A percentile compares a stretch with the other conserved stretches of the same genome.
Evolutionary conservation across 805 yeast species (phyloP).

Genomic region (Ogataea wickerhamii): DNA sequence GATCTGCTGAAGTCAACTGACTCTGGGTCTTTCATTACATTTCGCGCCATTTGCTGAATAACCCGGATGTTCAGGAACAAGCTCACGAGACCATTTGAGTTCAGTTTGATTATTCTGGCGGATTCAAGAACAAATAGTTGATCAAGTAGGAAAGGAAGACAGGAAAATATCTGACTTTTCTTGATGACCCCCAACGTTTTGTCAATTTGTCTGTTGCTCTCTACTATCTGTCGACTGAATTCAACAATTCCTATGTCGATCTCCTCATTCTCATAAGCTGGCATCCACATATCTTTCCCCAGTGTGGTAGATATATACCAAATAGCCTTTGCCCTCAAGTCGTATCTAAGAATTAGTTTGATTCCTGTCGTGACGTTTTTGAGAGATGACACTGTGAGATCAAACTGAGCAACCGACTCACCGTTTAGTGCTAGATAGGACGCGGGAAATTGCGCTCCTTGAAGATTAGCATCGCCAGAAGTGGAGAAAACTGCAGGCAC

Average conservation of each 20-base stretch:
- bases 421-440: slow-evolving; percentile 27
- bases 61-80: slow-evolving; percentile 59
- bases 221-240: slow-evolving; percentile 47
- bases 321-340: slow-evolving; percentile 50
- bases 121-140: slow-evolving; percentile 51
- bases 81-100: slow-evolving; percentile 56
- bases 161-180: slow-evolving; percentile 37
- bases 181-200: slow-evolving; percentile 28
- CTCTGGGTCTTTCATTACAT: slow-evolving; percentile 49
- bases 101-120: slow-evolving; percentile 45
- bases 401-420: slow-evolving; percentile 34
- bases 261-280: slow-evolving; percentile 52
- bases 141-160: slow-evolving; percentile 51
- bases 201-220: slow-evolving; percentile 41
- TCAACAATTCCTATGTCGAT: slow-evolving; percentile 52
- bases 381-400: slow-evolving; percentile 33
- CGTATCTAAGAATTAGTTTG: slow-evolving; percentile 51
- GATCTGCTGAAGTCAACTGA: slow-evolving; percentile 52
- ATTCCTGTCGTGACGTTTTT: slow-evolving; percentile 36
- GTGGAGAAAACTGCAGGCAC: background rate
- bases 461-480: background rate
- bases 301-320: slow-evolving; percentile 50
- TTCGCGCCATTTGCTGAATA: slow-evolving; percentile 65
- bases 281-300: slow-evolving; percentile 47
- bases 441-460: background rate